Conservation (phyloP, 257 asterid genomes). For the Rubia yunnanensis region DNA sequence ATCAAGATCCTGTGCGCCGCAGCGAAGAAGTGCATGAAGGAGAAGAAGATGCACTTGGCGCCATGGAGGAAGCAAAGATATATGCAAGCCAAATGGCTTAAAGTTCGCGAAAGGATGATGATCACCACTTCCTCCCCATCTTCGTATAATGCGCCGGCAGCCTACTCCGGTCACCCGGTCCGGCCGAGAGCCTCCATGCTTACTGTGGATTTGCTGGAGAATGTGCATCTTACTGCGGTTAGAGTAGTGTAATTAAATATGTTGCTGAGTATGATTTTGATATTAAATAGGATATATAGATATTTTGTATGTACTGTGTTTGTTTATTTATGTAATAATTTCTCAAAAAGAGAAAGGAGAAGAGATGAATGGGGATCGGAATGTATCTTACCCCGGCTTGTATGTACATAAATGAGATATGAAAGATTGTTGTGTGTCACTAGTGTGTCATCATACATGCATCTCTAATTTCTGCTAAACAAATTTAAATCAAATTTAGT, state of each 20-base stretch:
- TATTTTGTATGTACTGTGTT: neutral
- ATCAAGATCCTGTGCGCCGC: conserved; percentile 36
- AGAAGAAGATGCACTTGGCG: conserved; percentile 33
- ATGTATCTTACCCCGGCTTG: no score
- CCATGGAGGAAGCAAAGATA: conserved; percentile 42
- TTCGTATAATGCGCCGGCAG: neutral
- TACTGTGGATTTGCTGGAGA: conserved; percentile 20
- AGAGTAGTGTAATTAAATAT: neutral
- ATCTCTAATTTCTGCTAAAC: no score
- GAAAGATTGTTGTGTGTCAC: neutral
- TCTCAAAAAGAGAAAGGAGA: neutral
- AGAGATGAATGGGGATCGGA: neutral
- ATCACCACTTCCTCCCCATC: neutral
- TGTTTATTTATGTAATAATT: neutral
- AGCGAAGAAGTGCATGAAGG: conserved; percentile 31
- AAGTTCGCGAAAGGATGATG: conserved; percentile 6
- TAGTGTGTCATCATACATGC: no score
- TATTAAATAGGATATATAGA: neutral
- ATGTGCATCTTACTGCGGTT: neutral
- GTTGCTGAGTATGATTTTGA: neutral
- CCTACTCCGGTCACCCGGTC: neutral
- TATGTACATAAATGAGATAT: no score
- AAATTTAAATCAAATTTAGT: no score
- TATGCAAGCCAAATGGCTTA: conserved; percentile 43
- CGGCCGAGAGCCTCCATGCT: conserved; percentile 22